A percentile compares a stretch with the other conserved stretches of the same genome.
Conservation (phyloP, 345 rosid species). For the Angophora floribunda region DNA sequence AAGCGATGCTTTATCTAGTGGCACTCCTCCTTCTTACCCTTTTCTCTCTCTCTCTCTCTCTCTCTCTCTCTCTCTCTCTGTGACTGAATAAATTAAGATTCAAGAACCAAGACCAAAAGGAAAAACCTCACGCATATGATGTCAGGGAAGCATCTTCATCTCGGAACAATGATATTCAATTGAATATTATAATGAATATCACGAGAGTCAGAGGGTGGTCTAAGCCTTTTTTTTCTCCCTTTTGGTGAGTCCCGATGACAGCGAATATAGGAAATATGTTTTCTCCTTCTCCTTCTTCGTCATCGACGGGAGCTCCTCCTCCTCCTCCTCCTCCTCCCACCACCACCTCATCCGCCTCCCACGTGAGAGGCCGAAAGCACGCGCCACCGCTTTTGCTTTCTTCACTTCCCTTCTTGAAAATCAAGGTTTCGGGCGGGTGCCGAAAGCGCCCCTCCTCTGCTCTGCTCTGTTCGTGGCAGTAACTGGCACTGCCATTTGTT, state of each 20-base stretch:
- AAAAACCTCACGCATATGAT: background rate
- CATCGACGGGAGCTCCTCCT: background rate
- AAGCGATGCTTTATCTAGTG: background rate
- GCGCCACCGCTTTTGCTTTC: conserved; percentile 3
- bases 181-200: conserved; percentile 1
- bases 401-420: background rate
- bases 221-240: background rate
- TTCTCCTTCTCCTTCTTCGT: background rate
- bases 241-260: conserved; percentile 36
- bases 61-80: background rate
- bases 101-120: background rate
- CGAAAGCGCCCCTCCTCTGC: background rate
- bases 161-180: background rate
- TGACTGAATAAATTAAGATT: background rate
- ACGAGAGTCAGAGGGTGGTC: background rate
- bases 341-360: background rate
- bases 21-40: background rate
- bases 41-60: background rate
- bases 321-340: background rate
- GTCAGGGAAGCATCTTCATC: background rate
- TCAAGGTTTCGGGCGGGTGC: background rate
- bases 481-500: background rate
- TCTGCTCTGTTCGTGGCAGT: background rate
- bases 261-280: conserved; percentile 40
- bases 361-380: conserved; percentile 21